Base-by-base conservation (phyloP, 2,329 filamentous ascomycete genomes). In the Talaromyces rugulosus region DNA sequence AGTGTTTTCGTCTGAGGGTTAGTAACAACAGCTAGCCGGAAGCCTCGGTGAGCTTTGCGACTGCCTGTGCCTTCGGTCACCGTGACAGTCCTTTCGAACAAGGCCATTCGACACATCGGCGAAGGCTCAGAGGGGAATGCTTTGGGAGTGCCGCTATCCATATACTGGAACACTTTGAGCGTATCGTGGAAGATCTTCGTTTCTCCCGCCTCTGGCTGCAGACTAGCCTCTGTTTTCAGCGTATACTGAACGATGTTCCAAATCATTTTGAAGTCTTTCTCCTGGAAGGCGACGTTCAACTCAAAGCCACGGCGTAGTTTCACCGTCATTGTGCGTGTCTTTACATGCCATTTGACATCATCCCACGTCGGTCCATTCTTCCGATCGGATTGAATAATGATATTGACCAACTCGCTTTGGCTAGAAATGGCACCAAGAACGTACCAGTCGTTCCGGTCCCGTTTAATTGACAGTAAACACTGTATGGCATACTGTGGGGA, bases 181-280 rank as follows among this genome's bases (percentile, higher is more conserved):
- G 85, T 87, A 7, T 85, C 83, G 68, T 88, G 86, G 71, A 91
- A 92, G 2, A 89, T 81, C 61, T 89, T 75, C 2, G 80, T 81
- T 75, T 97, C 93, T 58, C 91, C 89, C 33, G 82, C 81, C 47
- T 86, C 84, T 6, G 87, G 86, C 40, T 86, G 86, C 50, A 96
- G 80, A 58, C 86, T 90, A 30, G 83, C 82, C 70, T 92, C 89
- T 2, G 94, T 86, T 69, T 90, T 91, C 66, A 84, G 85, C 30
- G 89, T 91, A 72, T 96, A 94, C 63, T 96, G 91, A 66, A 92
- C 91, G 75, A 96, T 91, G 68, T 87, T 89, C 86, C 89, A 93
- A 11, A 96, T 77, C 65, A 85, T 87, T 64, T 88, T 85, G 77
- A 90, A 96, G 71, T 96, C 91, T n/a, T 84, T 80, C 68, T 92